phyloP scores from a whole-genome alignment of 768 basidiomycete genomes.

The Pseudohyphozyma bogoriensis region DNA sequence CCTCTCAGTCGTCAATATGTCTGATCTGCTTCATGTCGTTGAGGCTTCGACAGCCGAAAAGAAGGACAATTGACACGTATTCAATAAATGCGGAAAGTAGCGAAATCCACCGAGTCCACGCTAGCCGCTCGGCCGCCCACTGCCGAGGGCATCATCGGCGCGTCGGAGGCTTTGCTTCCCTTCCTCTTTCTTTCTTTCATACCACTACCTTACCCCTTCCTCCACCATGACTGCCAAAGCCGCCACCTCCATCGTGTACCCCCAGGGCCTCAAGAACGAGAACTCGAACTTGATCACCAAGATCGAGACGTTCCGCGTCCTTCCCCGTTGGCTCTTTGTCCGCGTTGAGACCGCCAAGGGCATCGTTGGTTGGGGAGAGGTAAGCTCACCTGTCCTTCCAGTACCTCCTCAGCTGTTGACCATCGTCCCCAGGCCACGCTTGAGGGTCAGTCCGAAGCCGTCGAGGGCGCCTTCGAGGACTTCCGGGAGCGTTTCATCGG shows the following conservation, averaged over 20 bases:
- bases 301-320: conserved; percentile 51
- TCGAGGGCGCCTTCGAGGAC: conserved; percentile 57
- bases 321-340: conserved; percentile 63
- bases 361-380: conserved; percentile 63
- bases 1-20: no score
- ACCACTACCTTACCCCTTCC: background rate
- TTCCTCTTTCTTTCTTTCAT: background rate
- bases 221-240: background rate
- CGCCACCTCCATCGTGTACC: background rate
- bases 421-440: background rate
- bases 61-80: no score
- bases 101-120: no score
- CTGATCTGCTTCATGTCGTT: no score
- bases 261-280: conserved; percentile 25
- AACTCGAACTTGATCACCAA: conserved; percentile 32
- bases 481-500: conserved; percentile 53
- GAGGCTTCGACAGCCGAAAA: no score
- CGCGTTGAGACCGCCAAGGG: conserved; percentile 57
- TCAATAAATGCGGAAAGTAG: no score
- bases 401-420: background rate
- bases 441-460: conserved; percentile 53
- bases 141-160: no score
- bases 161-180: no score
- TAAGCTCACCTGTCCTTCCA: no score
- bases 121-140: no score